Evolutionary conservation across 2,329 filamentous ascomycete species (phyloP), one percentile per base, ranked within the genome.

Genomic region (Claviceps sp.): DNA sequence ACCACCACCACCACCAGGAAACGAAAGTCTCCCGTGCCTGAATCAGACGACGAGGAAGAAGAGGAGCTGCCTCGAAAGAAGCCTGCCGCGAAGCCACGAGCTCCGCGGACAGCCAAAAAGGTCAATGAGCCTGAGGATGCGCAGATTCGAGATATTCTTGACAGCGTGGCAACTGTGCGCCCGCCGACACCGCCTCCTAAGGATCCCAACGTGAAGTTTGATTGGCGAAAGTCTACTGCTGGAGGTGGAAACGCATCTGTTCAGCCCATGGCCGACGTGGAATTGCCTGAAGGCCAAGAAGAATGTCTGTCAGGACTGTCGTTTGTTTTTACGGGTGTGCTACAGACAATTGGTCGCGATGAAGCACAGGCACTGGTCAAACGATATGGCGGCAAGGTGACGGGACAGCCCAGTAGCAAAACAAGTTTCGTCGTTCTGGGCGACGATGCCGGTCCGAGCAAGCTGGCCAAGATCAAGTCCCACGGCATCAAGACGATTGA

Each of bases 401-500:
- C 85, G 9, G 75, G 74, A 9, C 84, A 81, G 5, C 93, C 94
- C 20, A 97, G 91, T 64, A 86, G 84, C 62, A 97, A 95, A 68
- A 98, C 94, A 0, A 93, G 79, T 62, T 98, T 88, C 63, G 89
- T 98, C 46, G 87, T 98, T 16, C 77, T 98, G 2, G 93, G 93
- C 44, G 78, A 78, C 26, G 93, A 97, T 65, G 93, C 94, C 24
- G 93, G 93, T 0, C 93, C 93, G 1, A 94, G 85, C 67, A 98
- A 98, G 65, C 74, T 98, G 42, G 75, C 84, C 58, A 96, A 90
- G 59, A 97, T 98, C 59, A 76, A 79, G 52, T 78, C 88, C 20
- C 72, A 86, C 60, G 81, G 81, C 0, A 81, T 97, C 65, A 96
- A 89, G 67, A 94, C 90, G 0, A 96, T 98, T 62, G 85, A 96